Base-by-base conservation (phyloP, 2,329 filamentous ascomycete species). In the Colletotrichum cuscutae region DNA sequence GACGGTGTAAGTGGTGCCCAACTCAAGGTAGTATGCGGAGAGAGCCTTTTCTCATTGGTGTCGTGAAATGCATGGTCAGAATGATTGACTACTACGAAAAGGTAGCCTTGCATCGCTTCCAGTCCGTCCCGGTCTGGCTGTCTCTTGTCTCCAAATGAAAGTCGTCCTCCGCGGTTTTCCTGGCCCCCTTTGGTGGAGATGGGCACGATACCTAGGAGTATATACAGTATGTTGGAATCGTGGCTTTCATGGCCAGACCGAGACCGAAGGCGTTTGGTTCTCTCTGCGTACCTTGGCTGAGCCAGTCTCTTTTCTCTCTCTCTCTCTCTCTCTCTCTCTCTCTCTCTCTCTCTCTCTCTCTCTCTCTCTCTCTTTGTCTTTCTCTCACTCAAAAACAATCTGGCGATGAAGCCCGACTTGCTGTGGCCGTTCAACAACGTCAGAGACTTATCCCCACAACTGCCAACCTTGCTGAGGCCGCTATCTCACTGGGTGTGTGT, bases 1-100 rank as follows among this genome's bases (percentile, higher is more conserved):
- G 58, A 71, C 64, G 64, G 64, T 68, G 57, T 68, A 68, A 68
- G 57, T 71, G 60, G 24, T n/a, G 61, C 52, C 24, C 52, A 19
- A 35, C 12, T 8, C 12, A n/a, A 7, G 15, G 28, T n/a, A 30
- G 35, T 26, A 28, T 15, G 32, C 35, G 58, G 37, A n/a, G 24
- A n/a, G 42, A 49, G 19, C 42, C 8, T 49, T 9, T n/a, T 42
- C 13, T 61, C 28, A 22, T 61, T 46, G 37, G 58, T 6, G n/a
- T 61, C 58, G 8, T 32, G 30, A 32, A 46, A n/a, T 49, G 42
- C 19, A 49, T 49, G 58, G 28, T 24, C 54, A 35, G 35, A 32
- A 49, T 26, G 26, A n/a, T 35, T 35, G 32, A 24, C 22, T 15
- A 49, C 63, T 30, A 28, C 24, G 22, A 13, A 68, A 11, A 19